Conservation (phyloP, 2,329 filamentous ascomycete genomes). For the Amylocarpus encephaloides region DNA sequence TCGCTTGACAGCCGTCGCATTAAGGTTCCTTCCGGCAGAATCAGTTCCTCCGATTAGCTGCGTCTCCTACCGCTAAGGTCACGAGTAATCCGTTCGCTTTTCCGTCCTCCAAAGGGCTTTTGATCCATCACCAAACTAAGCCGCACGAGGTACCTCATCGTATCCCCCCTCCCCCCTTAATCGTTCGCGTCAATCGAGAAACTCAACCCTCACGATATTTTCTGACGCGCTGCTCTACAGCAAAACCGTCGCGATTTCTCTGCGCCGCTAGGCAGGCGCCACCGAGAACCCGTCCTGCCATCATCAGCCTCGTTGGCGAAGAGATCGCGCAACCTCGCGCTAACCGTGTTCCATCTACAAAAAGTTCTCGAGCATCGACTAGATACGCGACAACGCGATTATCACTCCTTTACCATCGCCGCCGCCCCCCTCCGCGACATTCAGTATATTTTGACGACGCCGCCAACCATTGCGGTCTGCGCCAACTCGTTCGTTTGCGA, state of each 20-base stretch:
- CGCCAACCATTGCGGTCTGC: slow-evolving; percentile 12
- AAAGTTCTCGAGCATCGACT: slow-evolving; percentile 10
- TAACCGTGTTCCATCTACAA: slow-evolving; percentile 29
- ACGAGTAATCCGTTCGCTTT: too few relatives aligned
- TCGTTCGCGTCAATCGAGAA: slow-evolving; percentile 3
- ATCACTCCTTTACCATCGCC: slow-evolving; percentile 21
- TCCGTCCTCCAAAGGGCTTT: too few relatives aligned
- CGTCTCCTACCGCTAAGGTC: too few relatives aligned
- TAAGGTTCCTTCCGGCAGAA: too few relatives aligned
- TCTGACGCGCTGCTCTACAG: slow-evolving; percentile 15
- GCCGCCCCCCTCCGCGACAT: slow-evolving; percentile 6
- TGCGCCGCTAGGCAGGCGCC: not conserved
- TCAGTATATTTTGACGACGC: slow-evolving; percentile 8
- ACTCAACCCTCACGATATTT: slow-evolving; percentile 19
- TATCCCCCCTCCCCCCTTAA: not conserved
- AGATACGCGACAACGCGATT: slow-evolving; percentile 22
- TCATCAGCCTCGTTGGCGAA: not conserved
- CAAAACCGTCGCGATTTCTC: slow-evolving; percentile 7
- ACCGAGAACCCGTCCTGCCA: not conserved
- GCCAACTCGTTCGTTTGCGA: slow-evolving; percentile 17
- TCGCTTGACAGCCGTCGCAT: too few relatives aligned
- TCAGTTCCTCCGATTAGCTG: too few relatives aligned
- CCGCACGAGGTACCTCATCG: slow-evolving; percentile 3
- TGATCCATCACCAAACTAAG: not conserved
- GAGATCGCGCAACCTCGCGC: slow-evolving; percentile 24